Evolutionary conservation across 2,329 filamentous ascomycete species (phyloP).

Genomic region (Stagonosporopsis vannaccii): DNA sequence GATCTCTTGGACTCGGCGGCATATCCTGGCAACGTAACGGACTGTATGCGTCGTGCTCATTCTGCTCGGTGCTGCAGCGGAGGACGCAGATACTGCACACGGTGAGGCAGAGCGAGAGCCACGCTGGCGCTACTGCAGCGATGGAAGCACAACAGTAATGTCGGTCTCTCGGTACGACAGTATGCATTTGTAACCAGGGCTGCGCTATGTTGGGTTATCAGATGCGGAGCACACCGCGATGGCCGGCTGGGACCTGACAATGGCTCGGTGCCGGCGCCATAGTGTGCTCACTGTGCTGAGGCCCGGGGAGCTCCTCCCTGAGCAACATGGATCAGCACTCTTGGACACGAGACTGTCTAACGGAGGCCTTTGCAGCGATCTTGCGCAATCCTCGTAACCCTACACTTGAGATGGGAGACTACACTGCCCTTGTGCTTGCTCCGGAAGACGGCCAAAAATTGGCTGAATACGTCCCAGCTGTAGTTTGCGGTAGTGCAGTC

Average conservation of each 20-base stretch:
- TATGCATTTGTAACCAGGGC: not conserved
- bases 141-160: not conserved
- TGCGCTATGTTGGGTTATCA: slow-evolving; percentile 9
- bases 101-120: too few relatives aligned
- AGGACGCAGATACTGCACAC: not conserved
- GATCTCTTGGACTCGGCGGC: not conserved
- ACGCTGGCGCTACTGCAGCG: not conserved
- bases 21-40: slow-evolving; percentile 4
- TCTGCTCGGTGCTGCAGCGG: not conserved
- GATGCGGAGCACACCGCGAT: slow-evolving; percentile 15
- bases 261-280: slow-evolving; percentile 8
- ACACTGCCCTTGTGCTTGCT: too few relatives aligned
- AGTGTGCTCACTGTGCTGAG: slow-evolving; percentile 8
- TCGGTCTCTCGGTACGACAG: not conserved
- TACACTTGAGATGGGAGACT: too few relatives aligned
- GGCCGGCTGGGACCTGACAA: not conserved
- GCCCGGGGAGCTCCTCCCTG: too few relatives aligned
- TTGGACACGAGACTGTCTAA: too few relatives aligned
- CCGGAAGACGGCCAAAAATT: too few relatives aligned
- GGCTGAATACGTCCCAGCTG: too few relatives aligned
- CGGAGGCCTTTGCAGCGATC: too few relatives aligned
- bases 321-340: too few relatives aligned
- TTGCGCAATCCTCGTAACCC: too few relatives aligned
- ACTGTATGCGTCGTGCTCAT: not conserved
- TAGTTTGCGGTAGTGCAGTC: not conserved